Percentiles rank a stretch among this genome's conserved stretches.
phyloP scores from a whole-genome alignment of 106 monocot genomes.

The Dioscorea alata region DNA sequence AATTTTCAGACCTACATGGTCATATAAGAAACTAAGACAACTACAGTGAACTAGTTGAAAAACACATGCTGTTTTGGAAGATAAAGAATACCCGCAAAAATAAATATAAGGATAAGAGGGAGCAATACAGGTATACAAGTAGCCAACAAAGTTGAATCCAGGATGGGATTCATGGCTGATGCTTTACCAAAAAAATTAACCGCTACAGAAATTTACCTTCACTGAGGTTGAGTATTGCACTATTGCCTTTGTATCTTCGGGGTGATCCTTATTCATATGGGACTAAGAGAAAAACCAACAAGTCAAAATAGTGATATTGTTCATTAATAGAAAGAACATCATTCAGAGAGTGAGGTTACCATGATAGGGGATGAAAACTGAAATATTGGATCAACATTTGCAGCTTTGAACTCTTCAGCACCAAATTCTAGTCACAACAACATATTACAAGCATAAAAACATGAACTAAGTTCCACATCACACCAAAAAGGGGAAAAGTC shows the following conservation, averaged over 20 bases:
- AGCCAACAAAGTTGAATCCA: too few species aligned
- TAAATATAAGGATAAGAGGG: too few species aligned
- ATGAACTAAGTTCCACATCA: too few species aligned
- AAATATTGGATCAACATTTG: conserved; percentile 79
- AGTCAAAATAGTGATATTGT: background rate
- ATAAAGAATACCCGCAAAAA: too few species aligned
- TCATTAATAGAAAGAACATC: background rate
- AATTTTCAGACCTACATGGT: too few species aligned
- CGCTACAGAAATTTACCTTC: conserved; percentile 28
- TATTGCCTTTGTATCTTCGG: conserved; percentile 79
- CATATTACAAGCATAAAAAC: background rate
- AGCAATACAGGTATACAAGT: too few species aligned
- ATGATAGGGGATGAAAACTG: conserved; percentile 77
- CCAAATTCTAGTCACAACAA: conserved; percentile 39
- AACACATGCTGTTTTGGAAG: too few species aligned
- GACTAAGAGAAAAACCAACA: conserved; percentile 32
- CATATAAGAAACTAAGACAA: too few species aligned
- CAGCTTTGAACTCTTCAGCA: conserved; percentile 67
- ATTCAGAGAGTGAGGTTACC: conserved; percentile 20
- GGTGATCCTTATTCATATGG: conserved; percentile 95
- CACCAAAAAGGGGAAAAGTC: too few species aligned
- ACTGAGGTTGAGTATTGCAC: conserved; percentile 74
- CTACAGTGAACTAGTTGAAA: too few species aligned
- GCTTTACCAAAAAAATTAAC: too few species aligned
- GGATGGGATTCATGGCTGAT: too few species aligned